Base-by-base conservation (phyloP, 2,329 filamentous ascomycete genomes). In the Colletotrichum sojae region DNA sequence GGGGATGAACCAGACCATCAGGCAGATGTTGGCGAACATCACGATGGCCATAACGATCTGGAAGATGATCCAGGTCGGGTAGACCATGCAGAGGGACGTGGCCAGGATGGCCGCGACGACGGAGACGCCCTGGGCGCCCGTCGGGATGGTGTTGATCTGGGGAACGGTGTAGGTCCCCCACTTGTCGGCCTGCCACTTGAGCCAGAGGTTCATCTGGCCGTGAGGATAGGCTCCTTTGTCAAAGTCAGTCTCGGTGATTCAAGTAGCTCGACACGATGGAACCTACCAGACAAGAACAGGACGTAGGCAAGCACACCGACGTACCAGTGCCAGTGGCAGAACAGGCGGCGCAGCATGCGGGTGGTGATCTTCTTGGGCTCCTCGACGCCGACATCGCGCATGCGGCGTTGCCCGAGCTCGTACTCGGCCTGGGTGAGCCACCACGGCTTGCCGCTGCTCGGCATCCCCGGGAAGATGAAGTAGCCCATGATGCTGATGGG, bases 401-500 rank as follows among this genome's bases (percentile, higher is more conserved):
- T 72, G 71, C 80, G 74, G 8, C 77, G 73, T 48, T 77, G 77
- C 4, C 77, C 80, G 25, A 82, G 71, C 8, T 70, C 60, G 36
- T 80, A 76, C 46, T 82, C 79, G 1, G 67, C 60, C 6, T 73
- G 71, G 0, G 77, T 79, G 20, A 82, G 62, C 55, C 76, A 80
- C 46, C 78, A 78, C 1, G 81, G 78, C 36, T 76, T 78, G 5
- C 77, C 77, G 3, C 80, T 79, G 15, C 78, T 76, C 0, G 80
- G 79, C 16, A 83, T 78, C 0, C 81, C 82, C 0, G 82, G 82
- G 59, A 75, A 76, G 3, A 88, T 81, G 6, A 87, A 63, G 69
- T 82, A 87, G 0, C 86, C 86, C 6, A 83, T 80, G 2, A 88
- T 63, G 0, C 84, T 83, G 10, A 89, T 81, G 0, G 85, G 86